Evolutionary conservation across 1,284 basidiomycete genomes (phyloP).

Genomic region (Gymnopus androsaceus): DNA sequence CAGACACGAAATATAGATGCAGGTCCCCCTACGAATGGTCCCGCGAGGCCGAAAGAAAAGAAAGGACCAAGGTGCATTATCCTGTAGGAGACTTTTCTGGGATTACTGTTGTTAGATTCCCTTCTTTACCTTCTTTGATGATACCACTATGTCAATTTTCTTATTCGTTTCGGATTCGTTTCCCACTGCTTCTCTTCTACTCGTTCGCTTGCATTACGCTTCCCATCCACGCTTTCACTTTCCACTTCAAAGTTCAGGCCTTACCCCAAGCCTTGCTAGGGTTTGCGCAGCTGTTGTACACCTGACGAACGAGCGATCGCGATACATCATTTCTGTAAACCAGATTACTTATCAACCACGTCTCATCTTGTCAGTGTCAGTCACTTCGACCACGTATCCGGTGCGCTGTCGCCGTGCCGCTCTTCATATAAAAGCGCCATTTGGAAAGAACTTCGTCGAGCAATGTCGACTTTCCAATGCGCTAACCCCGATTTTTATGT

Average conservation of each 20-base stretch:
- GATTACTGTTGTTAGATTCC: slow-evolving; percentile 65
- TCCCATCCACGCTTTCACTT: slow-evolving; percentile 25
- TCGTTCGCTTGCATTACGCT: slow-evolving; percentile 36
- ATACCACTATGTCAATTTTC: slow-evolving; percentile 62
- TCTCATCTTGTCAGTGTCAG: slow-evolving; percentile 12
- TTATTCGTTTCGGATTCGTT: slow-evolving; percentile 40
- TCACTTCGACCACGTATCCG: slow-evolving; percentile 10
- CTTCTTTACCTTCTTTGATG: slow-evolving; percentile 63
- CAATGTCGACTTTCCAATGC: slow-evolving; percentile 35
- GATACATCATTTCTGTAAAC: slow-evolving; percentile 12
- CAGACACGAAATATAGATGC: slow-evolving; percentile 55
- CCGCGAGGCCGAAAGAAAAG: slow-evolving; percentile 37
- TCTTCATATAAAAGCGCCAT: neutral
- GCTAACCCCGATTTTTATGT: slow-evolving; percentile 53
- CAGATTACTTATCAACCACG: slow-evolving; percentile 16
- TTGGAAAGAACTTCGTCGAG: slow-evolving; percentile 15
- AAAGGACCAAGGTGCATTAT: slow-evolving; percentile 68
- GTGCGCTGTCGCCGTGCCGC: slow-evolving; percentile 1
- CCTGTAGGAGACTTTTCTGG: slow-evolving; percentile 70
- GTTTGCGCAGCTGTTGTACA: slow-evolving; percentile 14
- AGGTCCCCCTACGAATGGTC: slow-evolving; percentile 30
- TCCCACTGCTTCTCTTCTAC: slow-evolving; percentile 35
- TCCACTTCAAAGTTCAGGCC: slow-evolving; percentile 24
- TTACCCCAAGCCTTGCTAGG: too few species aligned
- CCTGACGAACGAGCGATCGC: slow-evolving; percentile 11